Conservation (phyloP, 257 asterid species). For the Petunia axillaris region DNA sequence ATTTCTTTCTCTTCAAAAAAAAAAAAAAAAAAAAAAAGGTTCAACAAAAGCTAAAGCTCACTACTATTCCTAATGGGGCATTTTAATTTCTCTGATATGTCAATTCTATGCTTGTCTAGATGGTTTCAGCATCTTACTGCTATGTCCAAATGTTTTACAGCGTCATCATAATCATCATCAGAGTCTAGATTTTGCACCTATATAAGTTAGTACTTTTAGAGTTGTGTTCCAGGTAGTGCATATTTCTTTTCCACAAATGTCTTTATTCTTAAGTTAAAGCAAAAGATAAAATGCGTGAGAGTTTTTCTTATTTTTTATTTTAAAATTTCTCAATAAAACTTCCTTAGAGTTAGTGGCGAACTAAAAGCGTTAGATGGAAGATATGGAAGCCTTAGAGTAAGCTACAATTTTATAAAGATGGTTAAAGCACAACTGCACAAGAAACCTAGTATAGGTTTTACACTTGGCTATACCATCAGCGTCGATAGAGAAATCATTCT, state of each 20-base stretch:
- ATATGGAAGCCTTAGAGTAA: constrained; percentile 18
- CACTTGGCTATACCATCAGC: not conserved
- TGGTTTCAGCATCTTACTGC: constrained; percentile 19
- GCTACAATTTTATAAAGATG: constrained; percentile 13
- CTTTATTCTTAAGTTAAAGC: constrained; percentile 7
- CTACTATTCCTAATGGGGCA: not conserved
- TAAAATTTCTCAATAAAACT: constrained; percentile 1
- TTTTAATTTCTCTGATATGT: not conserved
- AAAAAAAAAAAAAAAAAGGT: not conserved
- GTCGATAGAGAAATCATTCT: not conserved
- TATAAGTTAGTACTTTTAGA: no score
- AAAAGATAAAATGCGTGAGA: not conserved
- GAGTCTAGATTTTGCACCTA: not conserved
- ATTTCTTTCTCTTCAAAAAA: not conserved
- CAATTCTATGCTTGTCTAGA: constrained; percentile 8
- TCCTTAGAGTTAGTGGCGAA: constrained; percentile 3
- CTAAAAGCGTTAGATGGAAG: constrained; percentile 15
- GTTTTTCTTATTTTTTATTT: not conserved
- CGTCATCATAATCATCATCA: not conserved
- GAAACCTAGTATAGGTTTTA: constrained; percentile 7
- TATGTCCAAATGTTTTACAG: not conserved
- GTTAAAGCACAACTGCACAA: constrained; percentile 7
- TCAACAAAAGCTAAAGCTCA: constrained; percentile 16
- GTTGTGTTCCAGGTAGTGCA: not conserved
- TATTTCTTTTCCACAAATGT: not conserved